Evolutionary conservation across 2,329 filamentous ascomycete species (phyloP).

Genomic region (Monilinia polystroma): DNA sequence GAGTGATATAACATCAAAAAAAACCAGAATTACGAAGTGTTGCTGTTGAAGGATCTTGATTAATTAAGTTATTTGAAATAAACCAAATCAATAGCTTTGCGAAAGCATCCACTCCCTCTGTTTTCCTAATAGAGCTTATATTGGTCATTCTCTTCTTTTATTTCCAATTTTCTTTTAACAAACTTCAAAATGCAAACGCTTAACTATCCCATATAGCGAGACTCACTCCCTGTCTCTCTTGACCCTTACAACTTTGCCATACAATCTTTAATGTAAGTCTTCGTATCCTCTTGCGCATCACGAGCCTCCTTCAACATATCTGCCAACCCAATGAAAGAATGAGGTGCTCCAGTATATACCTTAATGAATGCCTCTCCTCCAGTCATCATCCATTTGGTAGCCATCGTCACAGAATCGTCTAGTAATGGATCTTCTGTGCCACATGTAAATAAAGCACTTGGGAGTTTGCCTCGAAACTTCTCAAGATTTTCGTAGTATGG

Average conservation of each 20-base stretch:
- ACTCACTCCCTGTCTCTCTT: not conserved
- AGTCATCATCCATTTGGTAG: slow-evolving; percentile 52
- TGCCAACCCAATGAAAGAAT: slow-evolving; percentile 47
- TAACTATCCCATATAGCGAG: not conserved
- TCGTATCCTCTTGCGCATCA: slow-evolving; percentile 29
- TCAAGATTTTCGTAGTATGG: slow-evolving; percentile 51
- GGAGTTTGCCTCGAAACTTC: slow-evolving; percentile 43
- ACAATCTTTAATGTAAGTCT: slow-evolving; percentile 27
- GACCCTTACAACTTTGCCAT: slow-evolving; percentile 17
- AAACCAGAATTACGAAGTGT: no score
- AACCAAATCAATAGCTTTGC: not conserved
- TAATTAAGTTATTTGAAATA: not conserved
- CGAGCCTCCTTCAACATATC: slow-evolving; percentile 29
- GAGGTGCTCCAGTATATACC: slow-evolving; percentile 53
- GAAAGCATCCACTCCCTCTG: not conserved
- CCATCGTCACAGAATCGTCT: slow-evolving; percentile 54
- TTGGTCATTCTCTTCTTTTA: not conserved
- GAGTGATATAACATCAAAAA: not conserved
- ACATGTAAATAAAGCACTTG: slow-evolving; percentile 53
- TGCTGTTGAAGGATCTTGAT: not conserved
- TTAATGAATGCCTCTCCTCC: slow-evolving; percentile 52
- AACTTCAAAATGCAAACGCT: not conserved
- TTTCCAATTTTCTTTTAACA: not conserved
- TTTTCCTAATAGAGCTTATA: not conserved
- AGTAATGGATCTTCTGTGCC: slow-evolving; percentile 55